Conservation (phyloP, 129 eudicot genomes). For the Logfia minima region DNA sequence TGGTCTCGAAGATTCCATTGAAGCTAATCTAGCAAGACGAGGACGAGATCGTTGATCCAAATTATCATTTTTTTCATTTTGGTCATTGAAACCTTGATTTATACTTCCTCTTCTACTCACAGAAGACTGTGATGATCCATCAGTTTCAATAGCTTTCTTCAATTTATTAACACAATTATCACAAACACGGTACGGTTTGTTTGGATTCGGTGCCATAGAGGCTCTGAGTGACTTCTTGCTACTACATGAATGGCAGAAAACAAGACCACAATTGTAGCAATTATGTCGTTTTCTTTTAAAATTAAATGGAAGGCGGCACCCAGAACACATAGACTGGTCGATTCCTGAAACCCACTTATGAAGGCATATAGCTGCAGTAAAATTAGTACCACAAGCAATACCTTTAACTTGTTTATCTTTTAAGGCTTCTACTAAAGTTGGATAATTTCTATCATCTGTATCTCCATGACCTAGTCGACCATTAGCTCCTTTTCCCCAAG, state of each 20-base stretch:
- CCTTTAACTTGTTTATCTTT: constrained; percentile 83
- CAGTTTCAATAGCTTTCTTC: constrained; percentile 55
- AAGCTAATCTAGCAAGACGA: constrained; percentile 62
- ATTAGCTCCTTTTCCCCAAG: constrained; percentile 94
- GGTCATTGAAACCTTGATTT: constrained; percentile 43
- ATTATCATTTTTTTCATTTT: constrained; percentile 46
- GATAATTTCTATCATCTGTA: constrained; percentile 58
- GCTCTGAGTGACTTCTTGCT: constrained; percentile 76
- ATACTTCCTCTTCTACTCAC: constrained; percentile 43
- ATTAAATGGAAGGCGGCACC: constrained; percentile 72
- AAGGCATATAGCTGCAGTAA: constrained; percentile 82
- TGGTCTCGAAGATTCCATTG: constrained; percentile 52
- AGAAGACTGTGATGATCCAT: constrained; percentile 39
- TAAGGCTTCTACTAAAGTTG: constrained; percentile 70
- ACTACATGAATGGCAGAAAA: constrained; percentile 88
- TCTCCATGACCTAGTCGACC: constrained; percentile 96
- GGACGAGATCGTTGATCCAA: constrained; percentile 45
- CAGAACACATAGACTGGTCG: constrained; percentile 80
- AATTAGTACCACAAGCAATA: constrained; percentile 87
- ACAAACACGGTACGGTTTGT: constrained; percentile 94
- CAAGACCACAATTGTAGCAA: constrained; percentile 96
- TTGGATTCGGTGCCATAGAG: constrained; percentile 77
- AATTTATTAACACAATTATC: constrained; percentile 77
- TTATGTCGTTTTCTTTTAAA: constrained; percentile 92
- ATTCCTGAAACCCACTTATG: constrained; percentile 73